Conservation (phyloP, 352 stramenopile genomes). For the Phytophthora aleatoria region DNA sequence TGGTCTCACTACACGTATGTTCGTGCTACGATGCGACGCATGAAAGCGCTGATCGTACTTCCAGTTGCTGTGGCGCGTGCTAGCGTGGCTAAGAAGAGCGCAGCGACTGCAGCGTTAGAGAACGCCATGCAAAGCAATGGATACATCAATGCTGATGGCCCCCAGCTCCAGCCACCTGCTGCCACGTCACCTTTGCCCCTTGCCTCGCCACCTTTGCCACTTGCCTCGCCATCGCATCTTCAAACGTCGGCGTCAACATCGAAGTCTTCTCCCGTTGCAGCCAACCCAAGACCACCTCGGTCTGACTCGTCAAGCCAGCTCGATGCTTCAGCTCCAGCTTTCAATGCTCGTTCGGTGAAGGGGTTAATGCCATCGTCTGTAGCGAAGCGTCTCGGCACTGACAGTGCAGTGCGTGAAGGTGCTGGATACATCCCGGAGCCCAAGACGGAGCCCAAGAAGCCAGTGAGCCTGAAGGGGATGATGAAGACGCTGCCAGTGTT, state of each 20-base stretch:
- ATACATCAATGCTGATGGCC: not conserved
- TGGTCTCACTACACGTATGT: slow-evolving; percentile 39
- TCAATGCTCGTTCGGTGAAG: slow-evolving; percentile 26
- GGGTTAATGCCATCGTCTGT: slow-evolving; percentile 49
- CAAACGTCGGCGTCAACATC: not conserved
- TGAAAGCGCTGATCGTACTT: slow-evolving; percentile 37
- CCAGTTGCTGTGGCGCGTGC: slow-evolving; percentile 14
- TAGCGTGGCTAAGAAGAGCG: slow-evolving; percentile 15
- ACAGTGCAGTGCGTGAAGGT: slow-evolving; percentile 29
- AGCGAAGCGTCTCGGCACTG: slow-evolving; percentile 39
- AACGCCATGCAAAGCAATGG: slow-evolving; percentile 20
- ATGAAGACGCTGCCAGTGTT: slow-evolving; percentile 89
- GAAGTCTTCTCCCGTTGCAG: not conserved
- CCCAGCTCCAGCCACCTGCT: not conserved
- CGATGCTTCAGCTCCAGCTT: slow-evolving; percentile 23
- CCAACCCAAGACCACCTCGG: not conserved
- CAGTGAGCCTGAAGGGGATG: slow-evolving; percentile 45
- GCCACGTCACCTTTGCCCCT: slow-evolving; percentile 9
- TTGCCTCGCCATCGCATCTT: slow-evolving; percentile 10
- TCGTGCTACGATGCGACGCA: slow-evolving; percentile 35
- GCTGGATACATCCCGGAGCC: slow-evolving; percentile 13
- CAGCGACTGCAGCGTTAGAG: slow-evolving; percentile 22
- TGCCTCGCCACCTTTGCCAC: slow-evolving; percentile 8
- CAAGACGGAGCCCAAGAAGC: slow-evolving; percentile 20
- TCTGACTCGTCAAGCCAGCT: not conserved